A percentile compares a stretch with the other conserved stretches of the same genome.
These are phyloP conservation scores for Serendipita sp. DNA, from an alignment of 768 basidiomycete genomes.

Conservation along the genomic window DNA sequence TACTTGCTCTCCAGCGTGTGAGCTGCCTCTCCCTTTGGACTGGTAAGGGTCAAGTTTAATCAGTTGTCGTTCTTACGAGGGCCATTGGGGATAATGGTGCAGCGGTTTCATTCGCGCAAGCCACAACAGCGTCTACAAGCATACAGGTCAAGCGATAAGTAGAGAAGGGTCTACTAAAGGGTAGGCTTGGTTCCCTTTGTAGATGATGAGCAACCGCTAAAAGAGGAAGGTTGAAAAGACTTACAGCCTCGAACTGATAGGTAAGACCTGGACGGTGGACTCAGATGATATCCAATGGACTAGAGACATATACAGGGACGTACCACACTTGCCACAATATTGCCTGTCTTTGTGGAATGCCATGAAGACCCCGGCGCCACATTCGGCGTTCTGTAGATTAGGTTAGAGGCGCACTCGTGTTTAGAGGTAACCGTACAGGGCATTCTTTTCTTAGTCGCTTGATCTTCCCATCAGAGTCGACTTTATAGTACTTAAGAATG, in stretches of 20 bases:
- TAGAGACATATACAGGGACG: constrained; percentile 20
- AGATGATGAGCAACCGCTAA: not conserved
- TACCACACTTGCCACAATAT: constrained; percentile 90
- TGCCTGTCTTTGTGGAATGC: constrained; percentile 97
- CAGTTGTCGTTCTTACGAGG: no score
- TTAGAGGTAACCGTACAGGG: constrained; percentile 42
- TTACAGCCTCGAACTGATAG: constrained; percentile 2
- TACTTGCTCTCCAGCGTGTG: not conserved
- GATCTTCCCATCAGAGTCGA: constrained; percentile 98
- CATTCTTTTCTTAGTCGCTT: constrained; percentile 98
- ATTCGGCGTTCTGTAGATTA: constrained; percentile 16
- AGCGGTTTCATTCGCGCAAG: no score
- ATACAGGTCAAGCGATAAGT: not conserved
- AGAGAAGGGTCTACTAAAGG: no score
- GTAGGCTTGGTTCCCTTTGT: not conserved
- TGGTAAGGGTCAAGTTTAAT: no score
- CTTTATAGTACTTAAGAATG: constrained; percentile 99
- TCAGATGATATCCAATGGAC: not conserved
- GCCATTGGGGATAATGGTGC: no score
- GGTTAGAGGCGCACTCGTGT: not conserved
- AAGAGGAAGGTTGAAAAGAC: not conserved
- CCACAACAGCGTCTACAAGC: not conserved
- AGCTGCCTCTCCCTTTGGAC: no score
- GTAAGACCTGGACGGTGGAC: not conserved
- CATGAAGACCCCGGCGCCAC: constrained; percentile 43